Percentiles rank a stretch among this genome's conserved stretches.
phyloP scores from a whole-genome alignment of 2,329 filamentous ascomycete genomes.

The Coniochaeta sp. region DNA sequence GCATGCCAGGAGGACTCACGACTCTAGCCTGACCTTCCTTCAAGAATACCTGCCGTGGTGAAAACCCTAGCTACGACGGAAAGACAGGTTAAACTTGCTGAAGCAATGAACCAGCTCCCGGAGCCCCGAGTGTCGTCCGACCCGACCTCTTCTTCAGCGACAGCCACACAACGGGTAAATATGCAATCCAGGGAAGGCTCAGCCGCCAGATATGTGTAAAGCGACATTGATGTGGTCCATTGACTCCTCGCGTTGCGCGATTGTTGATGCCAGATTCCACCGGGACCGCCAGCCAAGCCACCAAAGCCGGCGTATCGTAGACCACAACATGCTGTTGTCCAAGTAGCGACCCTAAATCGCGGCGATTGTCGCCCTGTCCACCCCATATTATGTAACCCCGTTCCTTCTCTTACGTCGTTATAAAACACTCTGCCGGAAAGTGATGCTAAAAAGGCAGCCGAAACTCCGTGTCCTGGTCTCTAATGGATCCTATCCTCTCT shows the following conservation, averaged over 20 bases:
- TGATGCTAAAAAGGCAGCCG: background rate
- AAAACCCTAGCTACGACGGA: background rate
- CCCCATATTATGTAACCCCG: background rate
- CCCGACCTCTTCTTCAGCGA: background rate
- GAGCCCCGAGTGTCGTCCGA: background rate
- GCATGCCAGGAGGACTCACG: background rate
- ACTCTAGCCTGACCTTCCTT: background rate
- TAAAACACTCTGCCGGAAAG: background rate
- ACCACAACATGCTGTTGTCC: too few relatives aligned
- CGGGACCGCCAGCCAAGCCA: background rate
- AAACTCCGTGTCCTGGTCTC: background rate
- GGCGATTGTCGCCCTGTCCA: background rate
- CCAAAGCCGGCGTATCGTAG: too few relatives aligned
- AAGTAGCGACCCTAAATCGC: background rate
- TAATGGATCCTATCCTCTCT: constrained; percentile 6
- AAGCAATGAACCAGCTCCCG: background rate
- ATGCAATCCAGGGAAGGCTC: too few relatives aligned
- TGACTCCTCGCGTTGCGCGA: background rate
- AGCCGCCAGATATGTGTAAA: too few relatives aligned
- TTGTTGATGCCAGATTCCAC: background rate
- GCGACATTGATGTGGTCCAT: too few relatives aligned
- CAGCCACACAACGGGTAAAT: background rate
- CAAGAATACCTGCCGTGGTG: background rate
- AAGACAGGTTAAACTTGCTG: background rate
- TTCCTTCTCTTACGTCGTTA: background rate